Conservation (phyloP, 2,329 filamentous ascomycete species). For the Alternaria tenuissima region DNA sequence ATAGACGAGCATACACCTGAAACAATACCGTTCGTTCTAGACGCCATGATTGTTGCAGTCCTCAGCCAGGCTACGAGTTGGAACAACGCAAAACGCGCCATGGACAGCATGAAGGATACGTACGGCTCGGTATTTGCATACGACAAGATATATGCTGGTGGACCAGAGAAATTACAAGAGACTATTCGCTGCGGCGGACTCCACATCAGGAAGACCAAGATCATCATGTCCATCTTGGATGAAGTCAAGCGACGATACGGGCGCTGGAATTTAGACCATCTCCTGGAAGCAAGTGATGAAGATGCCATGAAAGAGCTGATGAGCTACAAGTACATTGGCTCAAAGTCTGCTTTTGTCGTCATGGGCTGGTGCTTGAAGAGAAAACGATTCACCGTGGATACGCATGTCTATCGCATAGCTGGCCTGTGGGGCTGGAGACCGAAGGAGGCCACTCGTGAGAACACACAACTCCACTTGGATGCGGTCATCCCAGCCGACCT, state of each 20-base stretch:
- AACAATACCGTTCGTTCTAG: constrained; percentile 12
- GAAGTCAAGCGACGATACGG: constrained; percentile 15
- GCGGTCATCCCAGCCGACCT: constrained; percentile 3
- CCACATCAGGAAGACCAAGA: constrained; percentile 11
- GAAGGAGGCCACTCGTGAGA: constrained; percentile 8
- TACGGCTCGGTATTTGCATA: constrained; percentile 14
- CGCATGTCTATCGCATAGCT: constrained; percentile 13
- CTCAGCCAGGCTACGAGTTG: constrained; percentile 14
- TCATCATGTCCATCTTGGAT: constrained; percentile 10
- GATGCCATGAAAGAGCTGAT: constrained; percentile 17
- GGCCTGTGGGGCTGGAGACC: constrained; percentile 16
- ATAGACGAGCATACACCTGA: constrained; percentile 5
- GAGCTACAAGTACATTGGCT: constrained; percentile 15
- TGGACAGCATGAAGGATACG: constrained; percentile 6
- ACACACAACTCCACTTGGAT: constrained; percentile 12
- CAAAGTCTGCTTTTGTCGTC: constrained; percentile 16
- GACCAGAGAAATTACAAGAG: constrained; percentile 6
- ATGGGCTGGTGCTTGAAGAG: constrained; percentile 16
- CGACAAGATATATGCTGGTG: constrained; percentile 1
- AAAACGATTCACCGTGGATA: constrained; percentile 13
- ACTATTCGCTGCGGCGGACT: constrained; percentile 8
- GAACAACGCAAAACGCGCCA: constrained; percentile 15
- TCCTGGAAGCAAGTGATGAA: constrained; percentile 9
- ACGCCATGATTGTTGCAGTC: constrained; percentile 11
- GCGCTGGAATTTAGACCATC: constrained; percentile 8